These are phyloP conservation scores for Cetraspora pellucida DNA, from an alignment of 192 early-diverging fungal species.

Conservation along the genomic window DNA sequence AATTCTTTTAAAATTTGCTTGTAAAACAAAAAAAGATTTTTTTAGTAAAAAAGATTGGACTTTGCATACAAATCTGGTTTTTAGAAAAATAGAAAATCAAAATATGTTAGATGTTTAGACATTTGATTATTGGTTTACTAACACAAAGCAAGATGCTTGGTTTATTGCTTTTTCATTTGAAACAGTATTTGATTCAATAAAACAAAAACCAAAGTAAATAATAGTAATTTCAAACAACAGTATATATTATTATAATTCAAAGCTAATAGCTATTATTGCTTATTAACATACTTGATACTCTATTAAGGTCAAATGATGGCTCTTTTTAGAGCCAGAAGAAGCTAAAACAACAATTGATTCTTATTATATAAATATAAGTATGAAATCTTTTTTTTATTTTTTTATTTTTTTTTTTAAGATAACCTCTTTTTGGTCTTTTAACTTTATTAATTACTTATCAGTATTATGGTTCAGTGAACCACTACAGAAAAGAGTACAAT, in stretches of 20 bases:
- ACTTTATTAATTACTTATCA: too few relatives aligned
- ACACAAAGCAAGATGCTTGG: background rate
- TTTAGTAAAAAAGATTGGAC: background rate
- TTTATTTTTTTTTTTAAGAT: background rate
- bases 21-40: conserved; percentile 8
- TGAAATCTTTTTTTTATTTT: too few relatives aligned
- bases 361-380: background rate
- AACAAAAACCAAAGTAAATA: conserved; percentile 14
- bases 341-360: background rate
- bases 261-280: background rate
- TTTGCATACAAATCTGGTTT: background rate
- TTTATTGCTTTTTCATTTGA: conserved; percentile 11
- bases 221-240: background rate
- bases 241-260: conserved; percentile 2
- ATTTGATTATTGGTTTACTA: background rate
- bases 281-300: background rate
- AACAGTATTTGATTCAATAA: background rate
- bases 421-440: too few relatives aligned
- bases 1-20: background rate
- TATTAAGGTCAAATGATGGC: background rate
- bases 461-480: too few relatives aligned
- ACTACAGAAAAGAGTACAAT: too few relatives aligned
- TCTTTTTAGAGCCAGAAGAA: conserved; percentile 7
- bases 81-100: background rate
- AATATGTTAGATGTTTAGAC: background rate